Evolutionary conservation across 2,329 filamentous ascomycete species (phyloP).

Genomic region (Neonectria coccinea): DNA sequence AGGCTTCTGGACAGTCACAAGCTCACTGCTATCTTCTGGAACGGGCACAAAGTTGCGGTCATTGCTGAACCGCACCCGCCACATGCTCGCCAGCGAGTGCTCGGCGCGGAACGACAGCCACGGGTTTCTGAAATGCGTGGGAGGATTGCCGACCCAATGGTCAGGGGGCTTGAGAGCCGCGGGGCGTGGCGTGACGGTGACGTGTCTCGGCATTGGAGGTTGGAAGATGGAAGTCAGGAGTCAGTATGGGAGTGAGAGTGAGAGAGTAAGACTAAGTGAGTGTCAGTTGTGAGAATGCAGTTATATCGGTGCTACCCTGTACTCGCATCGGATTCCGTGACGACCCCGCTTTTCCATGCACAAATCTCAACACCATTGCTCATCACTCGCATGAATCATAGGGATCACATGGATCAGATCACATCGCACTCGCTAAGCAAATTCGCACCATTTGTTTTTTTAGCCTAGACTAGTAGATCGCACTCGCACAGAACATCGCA

Average conservation of each 20-base stretch:
- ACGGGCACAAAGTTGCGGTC: conserved; percentile 17
- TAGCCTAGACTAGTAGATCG: too few relatives aligned
- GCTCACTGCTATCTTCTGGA: conserved; percentile 16
- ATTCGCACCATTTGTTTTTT: too few relatives aligned
- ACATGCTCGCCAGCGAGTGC: conserved; percentile 2
- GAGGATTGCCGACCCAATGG: conserved; percentile 1
- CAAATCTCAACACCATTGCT: not conserved
- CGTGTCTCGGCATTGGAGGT: not conserved
- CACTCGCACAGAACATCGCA: not conserved
- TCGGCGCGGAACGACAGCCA: not conserved
- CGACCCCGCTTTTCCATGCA: not conserved
- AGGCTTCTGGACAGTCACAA: conserved; percentile 9
- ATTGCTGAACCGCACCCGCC: conserved; percentile 11
- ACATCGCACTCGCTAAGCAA: not conserved
- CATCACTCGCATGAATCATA: not conserved
- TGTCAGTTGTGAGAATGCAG: not conserved
- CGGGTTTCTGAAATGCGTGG: not conserved
- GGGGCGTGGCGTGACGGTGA: not conserved
- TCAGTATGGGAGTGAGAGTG: not conserved
- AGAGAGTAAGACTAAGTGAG: too few relatives aligned
- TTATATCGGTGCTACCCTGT: not conserved
- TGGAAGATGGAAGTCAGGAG: too few relatives aligned
- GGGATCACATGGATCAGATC: not conserved
- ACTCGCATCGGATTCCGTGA: not conserved
- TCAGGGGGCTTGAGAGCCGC: not conserved